Conservation (phyloP, 345 rosid species). For the Ricinus communis region DNA sequence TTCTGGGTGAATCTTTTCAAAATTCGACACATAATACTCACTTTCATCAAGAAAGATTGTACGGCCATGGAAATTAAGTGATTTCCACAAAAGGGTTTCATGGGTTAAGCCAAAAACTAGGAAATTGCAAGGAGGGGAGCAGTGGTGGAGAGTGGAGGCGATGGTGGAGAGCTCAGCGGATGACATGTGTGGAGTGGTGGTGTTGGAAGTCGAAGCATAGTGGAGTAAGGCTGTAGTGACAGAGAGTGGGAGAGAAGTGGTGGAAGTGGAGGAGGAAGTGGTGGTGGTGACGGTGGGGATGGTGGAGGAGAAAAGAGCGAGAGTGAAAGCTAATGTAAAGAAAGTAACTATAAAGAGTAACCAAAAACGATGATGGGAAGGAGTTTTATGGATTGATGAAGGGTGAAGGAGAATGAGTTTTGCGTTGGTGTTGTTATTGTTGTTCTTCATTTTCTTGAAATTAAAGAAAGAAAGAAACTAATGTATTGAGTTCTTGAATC, state of each 20-base stretch:
- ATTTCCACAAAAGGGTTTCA: slow-evolving; percentile 83
- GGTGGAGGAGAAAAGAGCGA: slow-evolving; percentile 54
- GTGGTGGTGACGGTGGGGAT: slow-evolving; percentile 26
- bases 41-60: slow-evolving; percentile 80
- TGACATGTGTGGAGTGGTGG: slow-evolving; percentile 61
- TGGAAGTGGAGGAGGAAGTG: slow-evolving; percentile 24
- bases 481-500: no score
- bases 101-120: slow-evolving; percentile 78
- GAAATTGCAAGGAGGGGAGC: slow-evolving; percentile 52
- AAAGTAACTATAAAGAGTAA: slow-evolving; percentile 57
- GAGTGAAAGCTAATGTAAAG: slow-evolving; percentile 69
- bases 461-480: neutral
- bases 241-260: slow-evolving; percentile 42
- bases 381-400: slow-evolving; percentile 56
- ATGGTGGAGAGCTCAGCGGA: slow-evolving; percentile 59
- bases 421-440: slow-evolving; percentile 52
- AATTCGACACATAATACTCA: slow-evolving; percentile 55
- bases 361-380: slow-evolving; percentile 49
- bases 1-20: slow-evolving; percentile 60
- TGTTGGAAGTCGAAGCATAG: slow-evolving; percentile 56
- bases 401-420: slow-evolving; percentile 78
- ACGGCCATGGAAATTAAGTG: slow-evolving; percentile 64
- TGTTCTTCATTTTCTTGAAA: slow-evolving; percentile 48
- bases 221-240: slow-evolving; percentile 68
- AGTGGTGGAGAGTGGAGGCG: slow-evolving; percentile 43